phyloP scores from a whole-genome alignment of 805 yeast genomes.

The Martiniozyma abietophila region DNA sequence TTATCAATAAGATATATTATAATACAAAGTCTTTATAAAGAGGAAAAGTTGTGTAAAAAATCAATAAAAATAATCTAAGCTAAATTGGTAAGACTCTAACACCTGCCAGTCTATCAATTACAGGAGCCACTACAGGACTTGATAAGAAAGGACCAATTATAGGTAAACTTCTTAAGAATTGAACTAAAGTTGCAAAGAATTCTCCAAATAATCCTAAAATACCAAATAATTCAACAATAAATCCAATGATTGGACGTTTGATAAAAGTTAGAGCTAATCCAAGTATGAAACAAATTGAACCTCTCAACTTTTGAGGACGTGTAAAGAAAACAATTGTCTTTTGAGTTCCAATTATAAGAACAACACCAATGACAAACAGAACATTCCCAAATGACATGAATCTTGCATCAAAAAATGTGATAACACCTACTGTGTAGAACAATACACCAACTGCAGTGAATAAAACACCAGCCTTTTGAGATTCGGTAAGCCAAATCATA shows the following conservation, averaged over 20 bases:
- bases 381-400: conserved; percentile 85
- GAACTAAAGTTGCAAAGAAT: conserved; percentile 81
- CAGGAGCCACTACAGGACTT: conserved; percentile 76
- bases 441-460: conserved; percentile 80
- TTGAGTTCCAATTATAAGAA: conserved; percentile 79
- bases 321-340: conserved; percentile 77
- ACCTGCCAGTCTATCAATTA: conserved; percentile 54
- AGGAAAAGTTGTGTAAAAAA: no score
- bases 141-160: conserved; percentile 77
- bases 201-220: conserved; percentile 83
- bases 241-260: conserved; percentile 77
- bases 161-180: conserved; percentile 82
- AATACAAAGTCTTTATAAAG: no score
- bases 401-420: conserved; percentile 83
- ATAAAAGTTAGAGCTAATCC: conserved; percentile 72
- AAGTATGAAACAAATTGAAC: conserved; percentile 64
- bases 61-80: no score
- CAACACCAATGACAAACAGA: conserved; percentile 69
- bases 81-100: conserved; percentile 59
- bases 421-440: conserved; percentile 71
- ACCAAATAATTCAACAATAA: conserved; percentile 79
- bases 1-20: no score
- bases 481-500: conserved; percentile 68
- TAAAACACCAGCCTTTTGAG: conserved; percentile 83
- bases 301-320: conserved; percentile 79